phyloP scores from a whole-genome alignment of 768 basidiomycete genomes.

The Tricholoma furcatifolium region DNA sequence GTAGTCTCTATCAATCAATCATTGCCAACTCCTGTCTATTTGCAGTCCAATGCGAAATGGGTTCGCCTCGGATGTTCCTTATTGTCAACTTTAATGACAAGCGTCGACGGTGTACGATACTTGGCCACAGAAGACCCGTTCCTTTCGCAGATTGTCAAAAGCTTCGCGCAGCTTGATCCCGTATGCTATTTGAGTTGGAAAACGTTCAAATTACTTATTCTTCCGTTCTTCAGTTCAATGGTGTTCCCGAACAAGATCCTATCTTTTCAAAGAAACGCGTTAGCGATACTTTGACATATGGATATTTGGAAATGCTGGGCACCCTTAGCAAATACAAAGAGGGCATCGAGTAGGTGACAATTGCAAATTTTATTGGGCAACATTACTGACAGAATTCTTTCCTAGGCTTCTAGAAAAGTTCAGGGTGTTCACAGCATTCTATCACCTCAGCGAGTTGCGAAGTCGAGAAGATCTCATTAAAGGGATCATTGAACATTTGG shows the following conservation, averaged over 20 bases:
- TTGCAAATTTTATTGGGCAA: background rate
- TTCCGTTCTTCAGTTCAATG: constrained; percentile 54
- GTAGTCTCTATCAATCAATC: background rate
- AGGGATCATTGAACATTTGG: constrained; percentile 86
- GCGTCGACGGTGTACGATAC: constrained; percentile 81
- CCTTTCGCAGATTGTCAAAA: constrained; percentile 76
- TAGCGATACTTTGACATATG: constrained; percentile 79
- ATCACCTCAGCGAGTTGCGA: constrained; percentile 88
- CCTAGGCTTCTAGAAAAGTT: constrained; percentile 86
- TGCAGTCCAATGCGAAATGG: constrained; percentile 79
- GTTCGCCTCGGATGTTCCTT: constrained; percentile 81
- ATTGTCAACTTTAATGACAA: constrained; percentile 79
- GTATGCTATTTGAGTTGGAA: constrained; percentile 40
- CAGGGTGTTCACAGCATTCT: constrained; percentile 93
- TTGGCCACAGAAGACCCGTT: constrained; percentile 82
- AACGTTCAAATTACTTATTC: background rate
- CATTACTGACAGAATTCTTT: constrained; percentile 2
- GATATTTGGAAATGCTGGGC: constrained; percentile 96
- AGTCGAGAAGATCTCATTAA: constrained; percentile 92
- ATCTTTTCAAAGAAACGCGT: constrained; percentile 85
- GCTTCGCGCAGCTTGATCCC: constrained; percentile 91
- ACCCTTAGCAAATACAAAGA: constrained; percentile 85
- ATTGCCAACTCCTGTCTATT: background rate
- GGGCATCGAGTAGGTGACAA: constrained; percentile 76
- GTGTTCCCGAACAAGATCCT: constrained; percentile 69